Base-by-base conservation (phyloP, 192 early-diverging fungal genomes). In the Irineochytrium annulatum region DNA sequence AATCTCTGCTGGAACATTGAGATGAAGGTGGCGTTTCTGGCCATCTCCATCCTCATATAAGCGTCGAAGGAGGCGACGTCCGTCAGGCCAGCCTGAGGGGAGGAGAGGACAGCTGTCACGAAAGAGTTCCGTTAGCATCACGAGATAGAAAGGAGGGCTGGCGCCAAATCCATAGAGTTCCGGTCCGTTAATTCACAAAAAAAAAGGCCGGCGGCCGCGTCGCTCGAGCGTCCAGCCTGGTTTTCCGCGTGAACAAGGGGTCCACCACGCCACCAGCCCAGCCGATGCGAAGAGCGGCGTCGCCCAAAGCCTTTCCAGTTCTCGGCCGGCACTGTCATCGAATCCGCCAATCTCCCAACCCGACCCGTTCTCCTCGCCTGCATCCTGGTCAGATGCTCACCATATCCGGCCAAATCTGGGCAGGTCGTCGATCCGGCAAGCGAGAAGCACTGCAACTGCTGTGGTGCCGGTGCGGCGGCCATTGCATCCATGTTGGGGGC, bases 61-160 rank as follows among this genome's bases (percentile, higher is more conserved):
- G 53, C 19, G 43, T 75, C 68, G 46, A 75, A 75, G 13, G 63
- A 31, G 22, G 67, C 56, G 31, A 68, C 29, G 49, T 58, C 37
- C 8, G 44, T 32, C 41, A 65, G 43, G 30, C 29, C 16, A 44
- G 34, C 29, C 29, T 43, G 43, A 6, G 62, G 8, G 19, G 53
- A 32, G 2, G 31, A n/a, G 13, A 46, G 3, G 3, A 63, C 37
- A 29, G 34, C 53, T 63, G 62, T n/a, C n/a, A 3, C 0, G 34
- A 32, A 13, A 14, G 22, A 55, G 14, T 35, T 35, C 8, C 37
- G 8, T 41, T 8, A 13, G 8, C 11, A 13, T 41, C 11, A n/a
- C 8, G 37, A 13, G 8, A n/a, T 41, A 41, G 37, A 41, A n/a
- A 41, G 37, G n/a, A n/a, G 8, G 37, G 8, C 11, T n/a, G 37